Conservation (phyloP, 768 basidiomycete species). For the Leccinum subgranulosum region DNA sequence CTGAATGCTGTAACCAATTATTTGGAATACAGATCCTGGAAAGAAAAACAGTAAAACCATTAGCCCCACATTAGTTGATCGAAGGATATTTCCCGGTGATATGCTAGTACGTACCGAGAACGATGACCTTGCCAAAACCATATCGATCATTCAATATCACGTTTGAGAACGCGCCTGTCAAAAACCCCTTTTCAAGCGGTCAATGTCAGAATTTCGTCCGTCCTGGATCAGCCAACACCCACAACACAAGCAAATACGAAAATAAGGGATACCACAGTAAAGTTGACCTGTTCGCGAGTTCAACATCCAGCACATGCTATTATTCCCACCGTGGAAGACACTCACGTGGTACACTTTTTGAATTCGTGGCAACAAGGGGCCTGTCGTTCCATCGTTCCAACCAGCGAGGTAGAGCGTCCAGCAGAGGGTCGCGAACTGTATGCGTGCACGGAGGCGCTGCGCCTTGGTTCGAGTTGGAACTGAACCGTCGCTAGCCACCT, state of each 20-base stretch:
- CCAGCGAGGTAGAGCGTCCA: slow-evolving; percentile 35
- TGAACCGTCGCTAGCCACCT: neutral
- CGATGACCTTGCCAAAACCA: slow-evolving; percentile 34
- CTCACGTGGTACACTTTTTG: slow-evolving; percentile 36
- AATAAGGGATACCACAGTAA: slow-evolving; percentile 39
- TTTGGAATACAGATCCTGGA: slow-evolving; percentile 29
- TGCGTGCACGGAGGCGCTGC: slow-evolving; percentile 19
- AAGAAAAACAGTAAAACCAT: neutral
- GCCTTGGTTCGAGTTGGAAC: slow-evolving; percentile 11
- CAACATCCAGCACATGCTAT: neutral
- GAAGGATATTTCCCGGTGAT: too few species aligned
- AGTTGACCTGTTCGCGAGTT: slow-evolving; percentile 31
- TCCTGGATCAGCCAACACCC: slow-evolving; percentile 7
- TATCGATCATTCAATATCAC: slow-evolving; percentile 27
- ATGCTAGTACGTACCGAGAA: slow-evolving; percentile 20
- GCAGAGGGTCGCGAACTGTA: slow-evolving; percentile 36
- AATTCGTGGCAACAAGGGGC: slow-evolving; percentile 38
- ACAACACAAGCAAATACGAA: slow-evolving; percentile 42
- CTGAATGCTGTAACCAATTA: slow-evolving; percentile 34
- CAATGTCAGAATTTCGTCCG: neutral
- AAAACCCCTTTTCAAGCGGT: slow-evolving; percentile 25
- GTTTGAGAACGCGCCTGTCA: slow-evolving; percentile 32
- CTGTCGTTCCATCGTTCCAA: slow-evolving; percentile 40
- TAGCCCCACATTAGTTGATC: neutral
- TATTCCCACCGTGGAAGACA: neutral